Evolutionary conservation across 306 rosid species (phyloP), one percentile per base, ranked within the genome.

Genomic region (Acacia crassicarpa): DNA sequence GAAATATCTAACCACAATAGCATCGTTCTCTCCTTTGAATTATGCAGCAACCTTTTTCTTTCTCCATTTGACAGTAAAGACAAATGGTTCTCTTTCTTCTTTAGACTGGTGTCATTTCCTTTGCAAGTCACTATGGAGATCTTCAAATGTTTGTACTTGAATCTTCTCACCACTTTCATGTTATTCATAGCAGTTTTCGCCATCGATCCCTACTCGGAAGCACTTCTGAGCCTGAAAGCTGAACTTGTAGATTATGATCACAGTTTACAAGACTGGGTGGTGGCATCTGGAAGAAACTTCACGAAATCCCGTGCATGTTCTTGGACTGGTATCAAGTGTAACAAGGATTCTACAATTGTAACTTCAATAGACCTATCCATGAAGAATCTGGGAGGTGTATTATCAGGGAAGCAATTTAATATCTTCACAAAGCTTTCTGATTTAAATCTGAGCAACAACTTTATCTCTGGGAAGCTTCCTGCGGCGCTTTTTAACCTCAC

Each of bases 301-400:
- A 27, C 85, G 9, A 87, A 91, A 84, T 75, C 85, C 78, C 82
- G 79, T 80, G 92, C 92, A 20, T 95, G 99, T 87, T 93, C 94
- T 79, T 95, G 99, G 99, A 78, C 91, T 8, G 97, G 98, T 4
- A 87, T 93, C 89, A 86, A 83, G 72, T 95, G 99, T 67, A 68
- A 89, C 84, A 78, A 87, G 44, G 84, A 85, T 74, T 88, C 91
- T 65, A 82, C 92, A 77, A 22, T 51, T 59, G 88, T 95, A 19
- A 87, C 85, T 69, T 86, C 91, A 69, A 81, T 95, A 73, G 92
- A 95, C 91, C 90, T 95, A 7, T 93, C 98, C 19, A 83, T 81
- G 87, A 95, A 89, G 90, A 87, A 80, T 59, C 92, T 93, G 1
- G 83, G 80, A 0, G 98, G 99, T 25, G 81, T 30, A 40, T 33